Evolutionary conservation across 2,329 filamentous ascomycete genomes (phyloP).

Genomic region (Teratosphaeria gauchensis): DNA sequence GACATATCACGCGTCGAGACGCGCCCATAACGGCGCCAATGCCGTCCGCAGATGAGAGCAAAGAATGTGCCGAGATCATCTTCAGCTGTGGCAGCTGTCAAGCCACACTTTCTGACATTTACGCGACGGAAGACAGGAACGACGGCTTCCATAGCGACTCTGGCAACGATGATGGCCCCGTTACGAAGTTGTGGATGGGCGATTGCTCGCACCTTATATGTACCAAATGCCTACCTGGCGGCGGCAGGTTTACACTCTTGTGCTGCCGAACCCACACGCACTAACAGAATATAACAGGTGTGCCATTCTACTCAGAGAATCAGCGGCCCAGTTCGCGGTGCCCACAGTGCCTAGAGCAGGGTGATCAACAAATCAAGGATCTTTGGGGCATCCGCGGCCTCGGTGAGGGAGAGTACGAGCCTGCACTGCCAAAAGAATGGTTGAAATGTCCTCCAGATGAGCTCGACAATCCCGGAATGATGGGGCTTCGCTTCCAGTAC

Average conservation of each 20-base stretch:
- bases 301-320: constrained; percentile 35
- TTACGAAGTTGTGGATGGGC: constrained; percentile 39
- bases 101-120: constrained; percentile 35
- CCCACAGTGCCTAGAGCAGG: constrained; percentile 33
- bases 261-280: background rate
- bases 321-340: constrained; percentile 34
- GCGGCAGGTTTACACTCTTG: constrained; percentile 30
- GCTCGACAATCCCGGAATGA: constrained; percentile 30
- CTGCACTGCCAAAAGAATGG: constrained; percentile 33
- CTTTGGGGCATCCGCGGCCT: constrained; percentile 39
- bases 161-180: constrained; percentile 26
- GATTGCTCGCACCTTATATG: constrained; percentile 42
- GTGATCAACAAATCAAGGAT: constrained; percentile 26
- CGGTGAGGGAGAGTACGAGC: constrained; percentile 32
- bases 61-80: constrained; percentile 23
- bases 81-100: constrained; percentile 42
- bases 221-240: constrained; percentile 37
- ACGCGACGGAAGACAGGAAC: constrained; percentile 28
- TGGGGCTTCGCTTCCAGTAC: constrained; percentile 42
- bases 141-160: constrained; percentile 18
- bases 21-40: constrained; percentile 1
- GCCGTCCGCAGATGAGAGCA: constrained; percentile 3
- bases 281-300: constrained; percentile 24
- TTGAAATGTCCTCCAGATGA: constrained; percentile 37
- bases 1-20: background rate